Evolutionary conservation across 1,284 basidiomycete species (phyloP), one percentile per base, ranked within the genome.

Genomic region (Apiotrichum sp.): DNA sequence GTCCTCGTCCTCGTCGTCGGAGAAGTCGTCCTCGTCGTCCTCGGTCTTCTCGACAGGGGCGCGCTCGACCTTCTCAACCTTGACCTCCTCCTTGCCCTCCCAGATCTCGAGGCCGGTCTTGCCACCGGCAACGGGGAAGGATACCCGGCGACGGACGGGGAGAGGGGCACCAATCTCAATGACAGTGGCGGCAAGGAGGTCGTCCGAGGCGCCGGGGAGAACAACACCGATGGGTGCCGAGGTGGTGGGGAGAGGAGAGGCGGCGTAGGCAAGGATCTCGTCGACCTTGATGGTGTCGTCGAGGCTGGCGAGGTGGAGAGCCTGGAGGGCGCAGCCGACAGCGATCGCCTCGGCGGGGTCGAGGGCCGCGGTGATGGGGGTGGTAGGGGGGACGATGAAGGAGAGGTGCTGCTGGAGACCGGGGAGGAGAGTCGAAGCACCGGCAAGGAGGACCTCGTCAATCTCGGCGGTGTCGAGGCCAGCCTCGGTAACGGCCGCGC

Each of bases 271-370:
- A 59, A 86, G 81, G 33, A 77, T 72, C 42, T 76, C 66, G 53
- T 71, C 67, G 57, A 74, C 62, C 60, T 71, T 77, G 63, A 69
- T 61, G 31, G 63, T 81, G 55, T 81, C 80, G 49, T 66, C 62
- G 16, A 87, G 77, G 10, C 75, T 74, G 9, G 80, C 74, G 48
- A 93, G 79, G 53, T 92, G 76, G 50, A 84, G 82, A 5, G 91
- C 92, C 74, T 98, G 92, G 42, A 93, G 73, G 5, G 90, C 93
- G 65, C 87, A 88, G 29, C 95, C 96, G 43, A 90, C 80, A 6
- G 93, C 88, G 33, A 98, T 83, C 54, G 93, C 84, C 57, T 93
- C 87, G 46, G 90, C 90, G 1, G 95, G 89, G 74, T 98, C 93
- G 47, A 83, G 77, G 14, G 78, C 84, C 80, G 58, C 83, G 67